Percentiles rank a stretch among this genome's conserved stretches.
Conservation (phyloP, 805 yeast genomes). For the Zygosaccharomyces kombuchaensis region DNA sequence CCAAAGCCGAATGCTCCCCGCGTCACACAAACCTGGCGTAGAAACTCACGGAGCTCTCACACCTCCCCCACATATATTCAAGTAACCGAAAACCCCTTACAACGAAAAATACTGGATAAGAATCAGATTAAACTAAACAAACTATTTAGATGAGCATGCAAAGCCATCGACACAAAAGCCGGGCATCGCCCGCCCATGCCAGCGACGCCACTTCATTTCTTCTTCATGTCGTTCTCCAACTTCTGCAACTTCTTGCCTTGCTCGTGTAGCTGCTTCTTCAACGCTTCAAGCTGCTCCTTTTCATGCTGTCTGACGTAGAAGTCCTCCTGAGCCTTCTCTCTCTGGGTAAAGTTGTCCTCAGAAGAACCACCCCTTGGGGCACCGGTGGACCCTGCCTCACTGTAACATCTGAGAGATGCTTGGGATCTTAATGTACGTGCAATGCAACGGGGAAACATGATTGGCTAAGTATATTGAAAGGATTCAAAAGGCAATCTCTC, state of each 20-base stretch:
- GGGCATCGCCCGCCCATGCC: background rate
- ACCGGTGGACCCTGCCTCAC: conserved; percentile 62
- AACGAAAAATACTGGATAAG: background rate
- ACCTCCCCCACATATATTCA: background rate
- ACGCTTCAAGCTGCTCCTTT: conserved; percentile 74
- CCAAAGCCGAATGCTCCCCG: too few relatives aligned
- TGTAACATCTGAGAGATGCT: conserved; percentile 30
- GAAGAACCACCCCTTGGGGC: conserved; percentile 48
- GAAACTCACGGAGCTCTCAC: too few relatives aligned
- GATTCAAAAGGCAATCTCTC: background rate
- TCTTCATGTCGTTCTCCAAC: conserved; percentile 44
- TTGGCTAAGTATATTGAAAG: background rate
- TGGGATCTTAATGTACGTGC: conserved; percentile 23
- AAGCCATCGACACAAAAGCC: background rate
- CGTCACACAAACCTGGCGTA: too few relatives aligned
- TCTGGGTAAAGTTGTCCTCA: conserved; percentile 66
- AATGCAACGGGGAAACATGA: conserved; percentile 28
- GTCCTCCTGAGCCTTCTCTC: conserved; percentile 91
- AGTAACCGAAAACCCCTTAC: background rate
- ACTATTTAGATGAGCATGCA: background rate
- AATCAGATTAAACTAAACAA: background rate
- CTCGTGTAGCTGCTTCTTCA: conserved; percentile 71
- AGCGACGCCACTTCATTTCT: background rate
- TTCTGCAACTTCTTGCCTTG: conserved; percentile 59
- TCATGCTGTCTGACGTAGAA: conserved; percentile 82